These are phyloP conservation scores for Typha latifolia DNA, from an alignment of 176 grass and related monocot species.

Conservation along the genomic window DNA sequence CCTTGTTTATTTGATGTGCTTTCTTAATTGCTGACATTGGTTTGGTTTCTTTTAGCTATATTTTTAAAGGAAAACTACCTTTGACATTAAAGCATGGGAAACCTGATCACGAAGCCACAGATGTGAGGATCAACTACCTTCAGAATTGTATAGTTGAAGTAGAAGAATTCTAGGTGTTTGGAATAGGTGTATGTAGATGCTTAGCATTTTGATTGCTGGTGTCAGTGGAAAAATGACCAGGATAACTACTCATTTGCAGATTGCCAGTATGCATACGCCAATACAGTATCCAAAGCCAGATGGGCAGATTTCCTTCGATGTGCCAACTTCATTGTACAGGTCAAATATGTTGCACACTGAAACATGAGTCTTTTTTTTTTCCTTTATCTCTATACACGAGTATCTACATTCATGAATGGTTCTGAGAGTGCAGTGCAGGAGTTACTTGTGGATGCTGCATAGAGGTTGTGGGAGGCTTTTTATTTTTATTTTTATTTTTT, in stretches of 20 bases:
- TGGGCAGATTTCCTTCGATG: slow-evolving; percentile 80
- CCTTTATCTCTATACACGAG: background rate
- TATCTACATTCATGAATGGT: background rate
- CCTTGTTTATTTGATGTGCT: background rate
- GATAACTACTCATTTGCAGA: slow-evolving; percentile 25
- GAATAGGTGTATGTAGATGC: background rate
- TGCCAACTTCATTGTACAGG: slow-evolving; percentile 90
- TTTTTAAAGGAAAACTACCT: slow-evolving; percentile 73
- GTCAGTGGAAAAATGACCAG: slow-evolving; percentile 21
- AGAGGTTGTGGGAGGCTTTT: too few relatives aligned
- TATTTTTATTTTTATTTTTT: too few relatives aligned
- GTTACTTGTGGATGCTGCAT: too few relatives aligned
- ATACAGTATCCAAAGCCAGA: slow-evolving; percentile 79
- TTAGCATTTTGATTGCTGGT: background rate
- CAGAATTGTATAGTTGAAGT: background rate
- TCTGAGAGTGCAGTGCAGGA: too few relatives aligned
- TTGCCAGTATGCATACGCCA: slow-evolving; percentile 40
- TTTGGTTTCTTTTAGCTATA: slow-evolving; percentile 43
- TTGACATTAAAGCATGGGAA: slow-evolving; percentile 88
- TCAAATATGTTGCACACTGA: slow-evolving; percentile 9
- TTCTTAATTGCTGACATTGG: slow-evolving; percentile 18
- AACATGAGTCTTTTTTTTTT: background rate
- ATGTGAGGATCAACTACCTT: slow-evolving; percentile 43
- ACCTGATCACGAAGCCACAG: slow-evolving; percentile 82
- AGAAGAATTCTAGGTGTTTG: background rate